Conservation (phyloP, 2,329 filamentous ascomycete genomes). For the Aspergillus quadricinctus region DNA sequence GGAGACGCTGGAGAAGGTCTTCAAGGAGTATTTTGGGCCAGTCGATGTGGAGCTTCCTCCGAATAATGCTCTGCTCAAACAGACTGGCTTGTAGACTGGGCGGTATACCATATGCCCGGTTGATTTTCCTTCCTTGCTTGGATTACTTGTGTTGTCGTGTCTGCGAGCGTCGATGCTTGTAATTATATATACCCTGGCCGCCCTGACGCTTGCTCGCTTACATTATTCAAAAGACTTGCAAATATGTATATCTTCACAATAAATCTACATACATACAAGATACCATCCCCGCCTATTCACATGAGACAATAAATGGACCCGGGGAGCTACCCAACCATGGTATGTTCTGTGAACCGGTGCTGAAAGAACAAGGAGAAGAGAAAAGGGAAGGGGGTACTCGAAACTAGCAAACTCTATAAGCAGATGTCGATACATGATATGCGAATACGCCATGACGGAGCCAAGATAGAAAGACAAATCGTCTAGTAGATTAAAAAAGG, state of each 20-base stretch:
- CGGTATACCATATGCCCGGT: not conserved
- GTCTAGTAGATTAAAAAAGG: not conserved
- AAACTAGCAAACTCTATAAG: not conserved
- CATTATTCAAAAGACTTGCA: not conserved
- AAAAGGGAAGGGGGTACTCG: not conserved
- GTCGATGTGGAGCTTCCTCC: constrained; percentile 15
- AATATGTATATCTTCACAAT: not conserved
- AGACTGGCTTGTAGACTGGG: constrained; percentile 7
- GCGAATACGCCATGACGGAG: not conserved
- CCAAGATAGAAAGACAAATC: not conserved
- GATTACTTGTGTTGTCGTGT: not conserved
- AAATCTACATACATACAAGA: not conserved
- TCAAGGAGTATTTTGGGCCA: constrained; percentile 49
- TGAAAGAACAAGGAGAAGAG: not conserved
- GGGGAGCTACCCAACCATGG: not conserved
- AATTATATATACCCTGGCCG: not conserved
- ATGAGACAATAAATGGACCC: not conserved
- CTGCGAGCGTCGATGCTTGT: not conserved
- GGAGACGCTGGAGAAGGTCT: constrained; percentile 60
- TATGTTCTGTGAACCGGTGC: not conserved
- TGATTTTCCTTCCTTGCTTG: not conserved
- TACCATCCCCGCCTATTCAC: not conserved
- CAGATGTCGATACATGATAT: not conserved
- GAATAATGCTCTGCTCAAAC: constrained; percentile 14
- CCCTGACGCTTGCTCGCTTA: not conserved